Conservation (phyloP, 768 basidiomycete species). For the Galerina marginata region DNA sequence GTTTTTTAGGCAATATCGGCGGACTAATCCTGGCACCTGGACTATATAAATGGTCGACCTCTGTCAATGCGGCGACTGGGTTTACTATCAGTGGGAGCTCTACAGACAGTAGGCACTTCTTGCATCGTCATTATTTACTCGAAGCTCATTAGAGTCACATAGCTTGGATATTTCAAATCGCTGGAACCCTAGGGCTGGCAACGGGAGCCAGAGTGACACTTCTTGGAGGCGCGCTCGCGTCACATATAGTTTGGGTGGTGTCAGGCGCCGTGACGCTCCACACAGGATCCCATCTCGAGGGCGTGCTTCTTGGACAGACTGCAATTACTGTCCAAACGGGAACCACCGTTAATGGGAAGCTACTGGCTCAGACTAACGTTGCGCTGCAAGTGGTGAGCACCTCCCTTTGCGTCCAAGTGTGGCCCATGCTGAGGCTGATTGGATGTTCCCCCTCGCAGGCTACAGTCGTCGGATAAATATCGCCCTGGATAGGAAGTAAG, state of each 20-base stretch:
- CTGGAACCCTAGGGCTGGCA: slow-evolving; percentile 15
- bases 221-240: slow-evolving; percentile 23
- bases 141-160: neutral
- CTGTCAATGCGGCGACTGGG: slow-evolving; percentile 18
- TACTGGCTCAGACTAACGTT: slow-evolving; percentile 26
- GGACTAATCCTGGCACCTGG: slow-evolving; percentile 25
- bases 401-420: neutral
- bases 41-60: slow-evolving; percentile 23
- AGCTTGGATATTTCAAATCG: slow-evolving; percentile 30
- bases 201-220: slow-evolving; percentile 17
- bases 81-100: slow-evolving; percentile 13
- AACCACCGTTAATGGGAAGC: slow-evolving; percentile 23
- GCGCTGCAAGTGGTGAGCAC: slow-evolving; percentile 16
- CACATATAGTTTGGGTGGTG: slow-evolving; percentile 26
- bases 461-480: neutral
- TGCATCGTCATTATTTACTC: slow-evolving; percentile 7
- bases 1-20: slow-evolving; percentile 22
- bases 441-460: neutral
- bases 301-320: slow-evolving; percentile 22
- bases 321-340: slow-evolving; percentile 20
- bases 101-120: slow-evolving; percentile 8
- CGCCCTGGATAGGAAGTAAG: no score
- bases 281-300: slow-evolving; percentile 20
- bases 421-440: neutral
- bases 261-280: slow-evolving; percentile 17